Conservation (phyloP, 1,139 yeast species). For the Debaryomyces coudertii region DNA sequence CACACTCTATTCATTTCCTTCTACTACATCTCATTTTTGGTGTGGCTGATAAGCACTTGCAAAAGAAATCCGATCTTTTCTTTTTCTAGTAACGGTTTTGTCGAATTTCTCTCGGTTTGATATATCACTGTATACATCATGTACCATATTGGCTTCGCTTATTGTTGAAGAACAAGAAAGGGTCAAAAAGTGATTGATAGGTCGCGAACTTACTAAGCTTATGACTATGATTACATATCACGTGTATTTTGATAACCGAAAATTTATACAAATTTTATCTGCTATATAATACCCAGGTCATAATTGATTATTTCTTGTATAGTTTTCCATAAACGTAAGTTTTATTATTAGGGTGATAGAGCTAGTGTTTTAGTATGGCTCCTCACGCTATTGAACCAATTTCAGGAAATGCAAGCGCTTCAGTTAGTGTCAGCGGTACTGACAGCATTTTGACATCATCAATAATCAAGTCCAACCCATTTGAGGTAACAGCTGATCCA, state of each 20-base stretch:
- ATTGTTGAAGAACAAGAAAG: too few relatives aligned
- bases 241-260: constrained; percentile 14
- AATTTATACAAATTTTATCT: not conserved
- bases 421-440: constrained; percentile 1
- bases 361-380: constrained; percentile 13
- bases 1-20: too few relatives aligned
- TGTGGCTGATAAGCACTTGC: not conserved
- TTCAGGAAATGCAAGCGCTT: constrained; percentile 3
- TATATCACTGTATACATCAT: not conserved
- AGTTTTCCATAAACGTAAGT: not conserved
- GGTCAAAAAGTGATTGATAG: not conserved
- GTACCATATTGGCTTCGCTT: too few relatives aligned
- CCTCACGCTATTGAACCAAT: constrained; percentile 16
- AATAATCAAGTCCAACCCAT: constrained; percentile 29
- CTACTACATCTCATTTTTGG: not conserved
- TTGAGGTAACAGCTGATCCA: constrained; percentile 64
- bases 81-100: constrained; percentile 1
- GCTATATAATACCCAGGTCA: not conserved
- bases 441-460: constrained; percentile 4
- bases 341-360: not conserved
- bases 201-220: constrained; percentile 3
- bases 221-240: constrained; percentile 17
- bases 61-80: not conserved
- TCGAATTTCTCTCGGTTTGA: not conserved
- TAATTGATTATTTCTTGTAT: not conserved